A percentile compares a stretch with the other conserved stretches of the same genome.
Evolutionary conservation across 2,329 filamentous ascomycete species (phyloP).

Genomic region (Cordyceps pruinosa): DNA sequence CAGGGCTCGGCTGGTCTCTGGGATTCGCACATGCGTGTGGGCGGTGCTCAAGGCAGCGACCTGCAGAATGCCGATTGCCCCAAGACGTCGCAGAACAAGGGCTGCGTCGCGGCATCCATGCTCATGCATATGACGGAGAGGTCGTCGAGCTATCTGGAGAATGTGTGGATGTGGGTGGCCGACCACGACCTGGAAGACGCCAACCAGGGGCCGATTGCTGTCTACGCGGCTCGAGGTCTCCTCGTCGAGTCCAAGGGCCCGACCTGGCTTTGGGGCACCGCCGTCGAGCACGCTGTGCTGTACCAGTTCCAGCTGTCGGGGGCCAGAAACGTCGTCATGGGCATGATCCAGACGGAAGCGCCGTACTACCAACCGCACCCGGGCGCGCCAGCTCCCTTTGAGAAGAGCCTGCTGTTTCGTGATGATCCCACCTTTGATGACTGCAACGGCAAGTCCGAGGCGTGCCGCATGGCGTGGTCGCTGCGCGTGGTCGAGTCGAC

Average conservation of each 20-base stretch:
- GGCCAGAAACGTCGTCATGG: constrained; percentile 52
- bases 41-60: constrained; percentile 60
- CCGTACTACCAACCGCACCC: neutral
- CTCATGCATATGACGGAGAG: constrained; percentile 37
- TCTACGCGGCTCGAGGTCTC: neutral
- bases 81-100: constrained; percentile 37
- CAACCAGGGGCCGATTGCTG: neutral
- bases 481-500: constrained; percentile 50
- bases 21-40: constrained; percentile 67
- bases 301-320: constrained; percentile 34
- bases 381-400: neutral
- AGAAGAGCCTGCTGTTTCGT: constrained; percentile 30
- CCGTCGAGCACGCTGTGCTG: constrained; percentile 10
- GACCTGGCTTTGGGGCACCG: neutral
- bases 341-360: neutral
- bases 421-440: constrained; percentile 35
- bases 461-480: constrained; percentile 48
- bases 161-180: constrained; percentile 59
- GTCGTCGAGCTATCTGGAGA: constrained; percentile 42
- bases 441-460: neutral
- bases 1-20: constrained; percentile 37
- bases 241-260: neutral
- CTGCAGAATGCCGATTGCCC: constrained; percentile 50
- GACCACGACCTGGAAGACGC: constrained; percentile 47
- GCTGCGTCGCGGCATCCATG: constrained; percentile 54